Percentiles rank a stretch among this genome's conserved stretches.
Evolutionary conservation across 2,329 filamentous ascomycete genomes (phyloP).

Genomic region (Emergomyces orientalis): DNA sequence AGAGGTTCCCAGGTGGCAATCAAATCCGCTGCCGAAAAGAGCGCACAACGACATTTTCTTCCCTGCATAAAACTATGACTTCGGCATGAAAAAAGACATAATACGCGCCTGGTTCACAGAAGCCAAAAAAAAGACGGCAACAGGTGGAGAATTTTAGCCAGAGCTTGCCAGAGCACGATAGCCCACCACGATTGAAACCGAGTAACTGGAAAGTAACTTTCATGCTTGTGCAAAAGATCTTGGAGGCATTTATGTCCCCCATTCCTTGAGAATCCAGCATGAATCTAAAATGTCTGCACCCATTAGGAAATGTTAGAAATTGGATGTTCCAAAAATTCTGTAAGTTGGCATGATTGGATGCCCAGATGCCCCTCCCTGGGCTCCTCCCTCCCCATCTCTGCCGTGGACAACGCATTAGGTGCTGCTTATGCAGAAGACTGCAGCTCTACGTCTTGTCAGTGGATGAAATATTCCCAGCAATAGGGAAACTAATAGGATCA

Average conservation of each 20-base stretch:
- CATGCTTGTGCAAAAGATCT: no score
- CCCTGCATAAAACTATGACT: neutral
- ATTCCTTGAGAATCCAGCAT: no score
- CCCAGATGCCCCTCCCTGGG: neutral
- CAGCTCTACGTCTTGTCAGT: neutral
- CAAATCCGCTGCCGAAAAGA: neutral
- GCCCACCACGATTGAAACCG: neutral
- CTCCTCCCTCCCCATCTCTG: neutral
- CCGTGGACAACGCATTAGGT: neutral
- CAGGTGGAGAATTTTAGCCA: neutral
- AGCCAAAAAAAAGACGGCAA: neutral
- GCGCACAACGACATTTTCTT: neutral
- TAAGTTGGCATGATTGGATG: neutral
- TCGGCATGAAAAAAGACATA: neutral
- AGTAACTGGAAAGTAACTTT: neutral
- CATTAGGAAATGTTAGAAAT: neutral
- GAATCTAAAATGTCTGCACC: neutral
- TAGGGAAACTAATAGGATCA: conserved; percentile 7
- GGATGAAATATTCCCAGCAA: conserved; percentile 1
- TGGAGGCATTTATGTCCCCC: no score
- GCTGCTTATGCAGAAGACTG: neutral
- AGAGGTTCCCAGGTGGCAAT: neutral
- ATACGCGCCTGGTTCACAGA: neutral
- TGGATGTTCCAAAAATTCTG: neutral
- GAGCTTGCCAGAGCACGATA: neutral